A percentile compares a stretch with the other conserved stretches of the same genome.
Evolutionary conservation across 805 yeast species (phyloP).

Genomic region (Metschnikowia picachoensis): DNA sequence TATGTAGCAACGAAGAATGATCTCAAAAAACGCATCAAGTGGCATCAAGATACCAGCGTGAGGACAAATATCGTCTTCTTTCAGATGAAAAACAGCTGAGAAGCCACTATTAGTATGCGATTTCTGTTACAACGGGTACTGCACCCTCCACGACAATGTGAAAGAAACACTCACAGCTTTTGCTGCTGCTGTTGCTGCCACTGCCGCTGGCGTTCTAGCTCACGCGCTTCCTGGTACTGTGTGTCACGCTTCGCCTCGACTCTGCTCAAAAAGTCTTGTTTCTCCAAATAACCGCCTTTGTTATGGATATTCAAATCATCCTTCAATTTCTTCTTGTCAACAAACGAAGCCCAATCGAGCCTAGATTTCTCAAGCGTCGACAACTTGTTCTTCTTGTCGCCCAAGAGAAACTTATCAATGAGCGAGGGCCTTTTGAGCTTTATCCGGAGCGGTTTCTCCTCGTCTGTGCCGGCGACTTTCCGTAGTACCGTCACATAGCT

Average conservation of each 20-base stretch:
- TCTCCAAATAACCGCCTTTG: constrained; percentile 87
- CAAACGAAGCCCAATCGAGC: constrained; percentile 92
- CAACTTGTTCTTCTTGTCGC: constrained; percentile 63
- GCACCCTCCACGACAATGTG: no score
- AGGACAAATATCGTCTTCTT: no score
- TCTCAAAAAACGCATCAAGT: no score
- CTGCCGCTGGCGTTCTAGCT: constrained; percentile 27
- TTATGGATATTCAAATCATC: constrained; percentile 80
- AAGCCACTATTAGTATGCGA: no score
- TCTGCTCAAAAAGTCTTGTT: constrained; percentile 81
- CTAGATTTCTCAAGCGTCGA: constrained; percentile 91
- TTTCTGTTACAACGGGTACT: no score
- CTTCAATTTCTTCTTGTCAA: constrained; percentile 76
- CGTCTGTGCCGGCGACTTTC: constrained; percentile 27
- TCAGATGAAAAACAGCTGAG: no score
- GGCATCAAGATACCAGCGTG: no score
- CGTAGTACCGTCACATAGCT: constrained; percentile 36
- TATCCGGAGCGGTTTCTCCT: constrained; percentile 38
- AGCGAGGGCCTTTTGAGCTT: constrained; percentile 72
- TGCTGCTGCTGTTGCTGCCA: constrained; percentile 18
- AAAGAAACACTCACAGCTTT: not conserved
- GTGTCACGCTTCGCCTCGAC: constrained; percentile 60
- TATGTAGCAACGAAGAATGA: no score
- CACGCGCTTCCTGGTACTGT: constrained; percentile 43
- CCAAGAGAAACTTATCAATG: constrained; percentile 67